Conservation (phyloP, 805 yeast species). For the Limtongia smithiae region DNA sequence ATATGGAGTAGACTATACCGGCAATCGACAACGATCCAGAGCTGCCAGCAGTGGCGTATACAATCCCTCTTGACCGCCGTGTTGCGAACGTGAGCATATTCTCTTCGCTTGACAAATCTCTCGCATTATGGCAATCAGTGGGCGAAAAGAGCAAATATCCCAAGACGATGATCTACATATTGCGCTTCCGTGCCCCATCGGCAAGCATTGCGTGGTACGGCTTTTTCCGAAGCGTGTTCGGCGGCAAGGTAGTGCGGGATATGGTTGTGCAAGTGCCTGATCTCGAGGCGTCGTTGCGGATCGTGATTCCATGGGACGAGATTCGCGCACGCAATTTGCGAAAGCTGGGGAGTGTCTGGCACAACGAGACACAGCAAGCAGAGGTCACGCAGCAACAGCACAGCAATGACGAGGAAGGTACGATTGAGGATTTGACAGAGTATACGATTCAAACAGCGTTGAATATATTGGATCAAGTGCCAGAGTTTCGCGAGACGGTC, state of each 20-base stretch:
- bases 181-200: conserved; percentile 52
- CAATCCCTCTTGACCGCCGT: conserved; percentile 25
- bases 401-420: neutral
- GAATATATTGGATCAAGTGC: conserved; percentile 35
- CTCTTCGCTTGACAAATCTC: conserved; percentile 66
- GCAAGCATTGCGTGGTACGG: conserved; percentile 63
- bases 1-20: conserved; percentile 27
- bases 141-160: neutral
- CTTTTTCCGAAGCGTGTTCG: conserved; percentile 50
- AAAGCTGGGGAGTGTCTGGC: conserved; percentile 1
- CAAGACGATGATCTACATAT: conserved; percentile 45
- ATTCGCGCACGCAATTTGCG: conserved; percentile 5
- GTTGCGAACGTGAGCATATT: conserved; percentile 50
- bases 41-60: conserved; percentile 10
- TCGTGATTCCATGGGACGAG: conserved; percentile 45
- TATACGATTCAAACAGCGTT: conserved; percentile 43
- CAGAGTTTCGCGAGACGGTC: conserved; percentile 18
- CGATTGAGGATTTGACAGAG: conserved; percentile 34
- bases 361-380: neutral
- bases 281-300: conserved; percentile 43
- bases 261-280: conserved; percentile 47
- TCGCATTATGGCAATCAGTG: conserved; percentile 45
- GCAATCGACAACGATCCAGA: conserved; percentile 30
- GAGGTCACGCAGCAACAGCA: neutral
- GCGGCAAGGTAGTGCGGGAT: conserved; percentile 35